Evolutionary conservation across 2,329 filamentous ascomycete species (phyloP).

Genomic region (Paramyrothecium roridum): DNA sequence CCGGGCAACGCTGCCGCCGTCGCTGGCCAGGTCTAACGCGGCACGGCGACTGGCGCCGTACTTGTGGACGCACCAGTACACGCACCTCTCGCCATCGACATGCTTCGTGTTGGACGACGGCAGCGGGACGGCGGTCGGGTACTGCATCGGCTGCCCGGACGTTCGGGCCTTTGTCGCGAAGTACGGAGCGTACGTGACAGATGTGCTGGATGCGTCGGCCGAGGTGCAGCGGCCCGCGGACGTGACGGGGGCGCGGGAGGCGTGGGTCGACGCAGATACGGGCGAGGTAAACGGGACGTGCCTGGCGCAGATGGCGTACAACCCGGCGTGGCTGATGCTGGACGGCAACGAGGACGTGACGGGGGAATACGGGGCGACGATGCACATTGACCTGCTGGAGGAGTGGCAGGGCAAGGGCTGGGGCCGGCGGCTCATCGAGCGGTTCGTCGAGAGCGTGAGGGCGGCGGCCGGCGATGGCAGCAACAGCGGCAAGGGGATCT

Average conservation of each 20-base stretch:
- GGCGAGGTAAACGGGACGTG: conserved; percentile 20
- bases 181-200: conserved; percentile 34
- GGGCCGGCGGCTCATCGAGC: conserved; percentile 37
- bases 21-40: conserved; percentile 29
- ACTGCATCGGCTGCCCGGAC: conserved; percentile 45
- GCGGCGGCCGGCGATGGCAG: conserved; percentile 6
- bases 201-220: conserved; percentile 27
- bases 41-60: conserved; percentile 39
- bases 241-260: conserved; percentile 23
- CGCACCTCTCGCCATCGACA: conserved; percentile 38
- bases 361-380: conserved; percentile 35
- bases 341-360: conserved; percentile 30
- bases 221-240: conserved; percentile 16
- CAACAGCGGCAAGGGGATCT: conserved; percentile 28
- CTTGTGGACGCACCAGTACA: conserved; percentile 50
- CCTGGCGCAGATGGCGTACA: conserved; percentile 39
- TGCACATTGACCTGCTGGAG: conserved; percentile 48
- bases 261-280: conserved; percentile 19
- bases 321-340: conserved; percentile 33
- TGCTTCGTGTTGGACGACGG: conserved; percentile 49
- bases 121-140: conserved; percentile 40
- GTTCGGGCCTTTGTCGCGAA: conserved; percentile 32
- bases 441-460: conserved; percentile 36
- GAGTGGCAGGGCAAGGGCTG: conserved; percentile 39
- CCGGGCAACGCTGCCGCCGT: conserved; percentile 42